These are phyloP conservation scores for Rhizophagus sp. DNA, from an alignment of 192 early-diverging fungal species.

Conservation along the genomic window DNA sequence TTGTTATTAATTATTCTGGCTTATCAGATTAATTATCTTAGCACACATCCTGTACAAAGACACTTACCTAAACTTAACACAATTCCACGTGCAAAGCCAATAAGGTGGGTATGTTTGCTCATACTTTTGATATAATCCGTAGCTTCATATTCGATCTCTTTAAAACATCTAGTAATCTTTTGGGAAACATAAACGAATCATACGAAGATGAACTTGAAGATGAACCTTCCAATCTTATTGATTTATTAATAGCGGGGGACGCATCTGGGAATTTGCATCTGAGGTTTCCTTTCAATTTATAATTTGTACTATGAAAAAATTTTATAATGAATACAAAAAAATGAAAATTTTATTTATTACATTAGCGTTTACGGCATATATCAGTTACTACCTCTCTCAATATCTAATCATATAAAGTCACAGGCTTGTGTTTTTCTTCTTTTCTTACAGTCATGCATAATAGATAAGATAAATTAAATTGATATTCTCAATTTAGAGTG, in stretches of 20 bases:
- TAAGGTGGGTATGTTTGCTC: slow-evolving; percentile 6
- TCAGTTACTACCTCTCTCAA: slow-evolving; percentile 27
- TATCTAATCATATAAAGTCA: slow-evolving; percentile 14
- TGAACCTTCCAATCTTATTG: slow-evolving; percentile 12
- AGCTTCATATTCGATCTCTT: not conserved
- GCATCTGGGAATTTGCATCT: slow-evolving; percentile 32
- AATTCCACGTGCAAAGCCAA: slow-evolving; percentile 13
- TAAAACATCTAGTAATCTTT: slow-evolving; percentile 13
- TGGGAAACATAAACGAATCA: not conserved
- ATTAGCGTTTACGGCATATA: slow-evolving; percentile 34
- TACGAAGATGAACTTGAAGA: slow-evolving; percentile 21
- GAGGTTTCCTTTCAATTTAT: slow-evolving; percentile 16
- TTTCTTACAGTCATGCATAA: not conserved
- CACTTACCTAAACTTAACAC: slow-evolving; percentile 26
- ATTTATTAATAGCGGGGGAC: slow-evolving; percentile 33
- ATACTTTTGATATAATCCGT: not conserved
- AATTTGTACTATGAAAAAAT: not conserved
- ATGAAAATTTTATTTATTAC: not conserved
- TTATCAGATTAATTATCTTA: not conserved
- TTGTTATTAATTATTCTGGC: not conserved
- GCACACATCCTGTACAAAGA: slow-evolving; percentile 15
- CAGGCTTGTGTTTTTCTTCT: not conserved
- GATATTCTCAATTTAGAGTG: not conserved
- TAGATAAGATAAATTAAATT: not conserved
- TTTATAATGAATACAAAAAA: not conserved